Base-by-base conservation (phyloP, 495 filamentous ascomycete species). In the Tetracladium setigerum region DNA sequence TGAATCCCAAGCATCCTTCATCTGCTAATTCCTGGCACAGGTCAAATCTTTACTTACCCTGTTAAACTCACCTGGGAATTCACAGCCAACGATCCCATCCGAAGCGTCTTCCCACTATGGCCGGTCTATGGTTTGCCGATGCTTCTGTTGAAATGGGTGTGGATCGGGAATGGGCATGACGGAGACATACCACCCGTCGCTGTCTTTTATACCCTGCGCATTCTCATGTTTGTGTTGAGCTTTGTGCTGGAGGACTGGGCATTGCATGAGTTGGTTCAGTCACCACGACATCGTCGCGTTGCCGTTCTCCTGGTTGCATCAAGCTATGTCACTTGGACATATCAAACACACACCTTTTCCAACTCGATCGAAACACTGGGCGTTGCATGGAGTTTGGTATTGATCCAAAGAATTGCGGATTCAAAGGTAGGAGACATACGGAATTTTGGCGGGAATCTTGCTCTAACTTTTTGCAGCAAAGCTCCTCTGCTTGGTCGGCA, bases 191-290 rank as follows among this genome's bases (percentile, higher is more conserved):
- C 77, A 2, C 86, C 88, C 30, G 76, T 82, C 54, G 71, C 86
- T 17, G 84, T 92, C 24, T 98, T 95, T 73, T 95, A 91, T 78
- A 78, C 81, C 10, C 64, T 96, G 58, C 81, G 92, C 39, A 74
- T 82, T 41, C 68, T 89, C 49, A 96, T 97, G 89, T 95, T 96
- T 67, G 68, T 87, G 38, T 65, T 94, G 54, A 95, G 88, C 70
- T 95, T 98, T 66, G 89, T 97, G 45, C 68, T 98, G 37, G 91
- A 95, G 63, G 92, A 98, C 67, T 95, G 92, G 90, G 92, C 91
- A 11, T 76, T 97, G 44, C 81, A 95, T 70, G 94, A 98, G 57
- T 73, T 96, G 39, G 77, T 95, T 24, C 81, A 79, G 49, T 83
- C 82, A 19, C 78, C 79, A 50, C 43, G 50, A n/a, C 79, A 89